These are phyloP conservation scores for Salix suchowensis DNA, from an alignment of 345 rosid species.

Conservation along the genomic window DNA sequence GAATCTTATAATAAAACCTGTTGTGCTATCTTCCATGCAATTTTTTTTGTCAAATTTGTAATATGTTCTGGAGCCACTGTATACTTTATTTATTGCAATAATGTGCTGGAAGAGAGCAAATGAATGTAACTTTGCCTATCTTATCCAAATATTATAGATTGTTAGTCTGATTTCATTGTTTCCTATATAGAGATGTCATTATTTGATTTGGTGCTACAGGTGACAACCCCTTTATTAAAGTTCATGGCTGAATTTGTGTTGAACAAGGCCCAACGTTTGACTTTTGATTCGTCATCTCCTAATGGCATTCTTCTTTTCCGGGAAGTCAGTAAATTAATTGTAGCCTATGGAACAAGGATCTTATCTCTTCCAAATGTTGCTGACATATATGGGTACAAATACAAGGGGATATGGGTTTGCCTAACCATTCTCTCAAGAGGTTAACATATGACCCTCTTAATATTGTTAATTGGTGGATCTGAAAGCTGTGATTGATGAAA, in stretches of 20 bases:
- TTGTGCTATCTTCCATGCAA: not conserved
- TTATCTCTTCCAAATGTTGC: constrained; percentile 89
- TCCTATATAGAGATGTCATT: not conserved
- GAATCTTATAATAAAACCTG: not conserved
- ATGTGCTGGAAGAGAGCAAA: not conserved
- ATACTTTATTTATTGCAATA: not conserved
- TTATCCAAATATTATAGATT: not conserved
- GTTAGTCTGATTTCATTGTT: not conserved
- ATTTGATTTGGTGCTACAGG: constrained; percentile 50
- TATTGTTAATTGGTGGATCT: not conserved
- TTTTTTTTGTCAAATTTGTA: not conserved
- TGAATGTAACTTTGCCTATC: not conserved
- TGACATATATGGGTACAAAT: constrained; percentile 88
- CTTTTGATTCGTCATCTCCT: constrained; percentile 96
- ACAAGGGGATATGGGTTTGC: constrained; percentile 98
- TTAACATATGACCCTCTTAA: constrained; percentile 26
- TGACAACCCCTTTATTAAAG: constrained; percentile 86
- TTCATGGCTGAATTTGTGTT: constrained; percentile 98
- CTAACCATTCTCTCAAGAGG: constrained; percentile 90
- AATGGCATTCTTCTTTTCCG: constrained; percentile 99
- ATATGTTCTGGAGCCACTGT: not conserved
- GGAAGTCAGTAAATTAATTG: constrained; percentile 95
- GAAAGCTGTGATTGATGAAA: not conserved
- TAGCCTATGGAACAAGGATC: constrained; percentile 93
- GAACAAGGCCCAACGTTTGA: constrained; percentile 91